These are phyloP conservation scores for Russula ochroleuca DNA, from an alignment of 768 basidiomycete genomes.

Conservation along the genomic window DNA sequence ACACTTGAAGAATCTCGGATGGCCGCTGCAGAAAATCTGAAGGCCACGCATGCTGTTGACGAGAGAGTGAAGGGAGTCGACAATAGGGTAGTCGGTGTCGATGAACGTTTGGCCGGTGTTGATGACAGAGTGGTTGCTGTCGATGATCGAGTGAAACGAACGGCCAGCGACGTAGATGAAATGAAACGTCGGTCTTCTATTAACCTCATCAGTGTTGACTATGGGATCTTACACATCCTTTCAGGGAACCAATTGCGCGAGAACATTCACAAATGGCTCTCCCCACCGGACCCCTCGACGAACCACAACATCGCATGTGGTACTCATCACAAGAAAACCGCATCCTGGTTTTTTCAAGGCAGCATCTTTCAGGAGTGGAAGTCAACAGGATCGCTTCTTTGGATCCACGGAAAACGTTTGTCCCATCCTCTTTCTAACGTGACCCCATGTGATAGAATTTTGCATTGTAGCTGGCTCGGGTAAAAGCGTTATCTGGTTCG, in stretches of 20 bases:
- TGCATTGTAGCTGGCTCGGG: constrained; percentile 6
- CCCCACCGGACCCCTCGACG: constrained; percentile 6
- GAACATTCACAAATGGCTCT: not conserved
- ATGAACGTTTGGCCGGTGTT: too few relatives aligned
- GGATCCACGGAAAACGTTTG: constrained; percentile 16
- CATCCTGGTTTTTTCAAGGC: constrained; percentile 1
- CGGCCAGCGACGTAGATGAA: not conserved
- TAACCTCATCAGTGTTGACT: not conserved
- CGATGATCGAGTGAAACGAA: not conserved
- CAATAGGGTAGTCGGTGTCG: not conserved
- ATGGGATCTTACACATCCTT: not conserved
- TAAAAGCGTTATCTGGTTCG: constrained; percentile 11
- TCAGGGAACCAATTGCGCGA: not conserved
- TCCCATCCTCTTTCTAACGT: not conserved
- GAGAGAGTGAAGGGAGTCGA: not conserved
- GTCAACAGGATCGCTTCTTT: not conserved
- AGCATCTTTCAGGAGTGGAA: not conserved
- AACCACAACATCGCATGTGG: not conserved
- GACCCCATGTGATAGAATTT: not conserved
- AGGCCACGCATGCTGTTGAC: not conserved
- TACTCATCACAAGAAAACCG: not conserved
- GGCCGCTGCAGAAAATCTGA: not conserved
- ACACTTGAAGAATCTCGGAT: not conserved
- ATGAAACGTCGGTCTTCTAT: not conserved
- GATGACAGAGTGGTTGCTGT: too few relatives aligned